Base-by-base conservation (phyloP, 2,329 filamentous ascomycete species). In the Corinectria fuckeliana region DNA sequence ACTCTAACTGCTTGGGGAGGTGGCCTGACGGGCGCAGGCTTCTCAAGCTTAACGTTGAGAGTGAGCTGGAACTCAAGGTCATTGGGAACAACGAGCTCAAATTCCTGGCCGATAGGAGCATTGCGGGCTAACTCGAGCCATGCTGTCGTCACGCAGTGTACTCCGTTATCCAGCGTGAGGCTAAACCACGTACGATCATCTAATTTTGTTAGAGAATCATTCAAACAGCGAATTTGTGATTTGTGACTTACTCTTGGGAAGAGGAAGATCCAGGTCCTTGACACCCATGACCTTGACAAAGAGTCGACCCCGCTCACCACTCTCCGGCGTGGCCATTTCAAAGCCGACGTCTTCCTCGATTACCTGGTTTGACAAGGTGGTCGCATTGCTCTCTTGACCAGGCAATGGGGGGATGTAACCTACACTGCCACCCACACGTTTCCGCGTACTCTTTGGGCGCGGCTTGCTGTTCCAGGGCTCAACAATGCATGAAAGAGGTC, bases 251-350 rank as follows among this genome's bases (percentile, higher is more conserved):
- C 92, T 94, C 79, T 89, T 91, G 28, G 95, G 93, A 55, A 99
- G 81, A 20, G 95, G 94, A 41, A 98, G 82, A 72, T 97, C 93
- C 34, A 99, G 84, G 69, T 98, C 93, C 76, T 98, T 98, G 64
- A 98, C 93, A 42, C 94, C 93, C 75, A 98, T 90, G n/a, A 99
- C 95, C 81, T 99, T 99, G 66, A 99, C 93, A 70, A 99, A 99
- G 2, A 99, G 83, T 61, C 95, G 85, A 9, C 95, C 95, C 68
- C 95, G 84, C 77, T 99, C 95, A 58, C 89, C 89, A 52, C 88
- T 92, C 58, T 97, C 93, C 54, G 92, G 90, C 9, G 85, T 85
- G 5, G 81, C 77, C 39, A 80, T 74, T 57, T 90, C 84, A 4
- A 81, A 78, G 23, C 79, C 76, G 18, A 82, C 75, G 48, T 92